Evolutionary conservation across 768 basidiomycete species (phyloP), one percentile per base, ranked within the genome.

Genomic region (Boletellus ananiceps): DNA sequence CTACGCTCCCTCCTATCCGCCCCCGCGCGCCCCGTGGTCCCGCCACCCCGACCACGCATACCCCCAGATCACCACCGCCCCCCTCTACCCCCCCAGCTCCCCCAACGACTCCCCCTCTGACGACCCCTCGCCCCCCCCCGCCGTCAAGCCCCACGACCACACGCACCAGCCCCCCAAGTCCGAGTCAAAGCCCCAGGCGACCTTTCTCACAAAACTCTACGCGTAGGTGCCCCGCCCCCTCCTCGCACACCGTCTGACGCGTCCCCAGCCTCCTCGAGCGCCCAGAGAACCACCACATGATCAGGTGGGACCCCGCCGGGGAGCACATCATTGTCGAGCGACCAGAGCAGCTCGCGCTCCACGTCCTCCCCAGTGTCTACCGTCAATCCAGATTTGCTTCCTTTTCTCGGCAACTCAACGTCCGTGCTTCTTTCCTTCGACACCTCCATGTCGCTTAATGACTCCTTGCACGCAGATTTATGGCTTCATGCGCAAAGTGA

Each of bases 401-500:
- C 80, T 96, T 95, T 79, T 94, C 92, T 59, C 83, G 93, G 71
- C 93, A 96, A 80, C 83, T 96, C 67, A 96, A 96, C 74, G 92
- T 95, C 63, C 55, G 83, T 80, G 66, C 66, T 63, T 56, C 66
- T 61, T 50, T 53, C 62, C 62, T 19, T 19, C 23, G 1, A 4
- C 60, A 63, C 64, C 54, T 57, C 41, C 55, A 50, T 64, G 61
- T 47, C 46, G 44, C 54, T 57, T 56, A 54, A 61, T 59, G 51
- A 56, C 56, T 49, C 49, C 44, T 60, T 61, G 60, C n/a, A n/a
- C n/a, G n/a, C 61, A 95, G 93, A 96, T 96, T 71, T 96, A 96
- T 75, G 93, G 93, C 57, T 96, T 93, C 77, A 94, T 94, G 90
- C 91, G 93, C 71, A 94, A 95, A 71, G 89, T 95, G 66, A 94